Evolutionary conservation across 352 stramenopile genomes (phyloP), one percentile per base, ranked within the genome.

Genomic region (Elongisporangium anandrum): DNA sequence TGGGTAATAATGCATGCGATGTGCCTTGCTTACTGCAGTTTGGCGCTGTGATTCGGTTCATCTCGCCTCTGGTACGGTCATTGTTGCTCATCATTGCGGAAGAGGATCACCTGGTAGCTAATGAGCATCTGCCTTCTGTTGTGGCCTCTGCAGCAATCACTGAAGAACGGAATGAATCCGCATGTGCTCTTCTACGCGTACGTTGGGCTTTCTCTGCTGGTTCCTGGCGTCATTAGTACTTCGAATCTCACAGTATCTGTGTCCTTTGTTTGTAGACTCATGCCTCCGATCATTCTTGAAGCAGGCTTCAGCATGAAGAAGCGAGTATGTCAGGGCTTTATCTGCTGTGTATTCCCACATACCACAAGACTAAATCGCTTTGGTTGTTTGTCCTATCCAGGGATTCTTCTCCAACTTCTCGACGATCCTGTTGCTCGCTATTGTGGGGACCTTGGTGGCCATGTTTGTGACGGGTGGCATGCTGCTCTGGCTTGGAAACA

Each of bases 281-380:
- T 95, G 17, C 86, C 86, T 12, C 86, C 86, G 29, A 95, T 95
- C 65, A 95, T 95, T 39, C 60, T 94, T 13, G 86, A 95, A 61
- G 86, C 84, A 16, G 86, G 86, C 8, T 95, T 95, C 58, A 94
- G 77, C 55, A 95, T 94, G 82, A 93, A 95, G 70, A 93, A 93
- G 64, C 73, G 79, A 56, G 85, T 90, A 77, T 38, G 70, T 60
- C 39, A n/a, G n/a, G n/a, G n/a, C n/a, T n/a, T n/a, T 7, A 51
- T 54, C 5, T n/a, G 10, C 41, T 22, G 20, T 52, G 22, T 61
- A 3, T 54, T 21, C 17, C 55, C 51, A 23, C n/a, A n/a, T n/a
- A n/a, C n/a, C n/a, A n/a, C n/a, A n/a, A 34, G 66, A 7, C 68
- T 15, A 34, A 8, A 38, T 56, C 47, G 50, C 34, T 69, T 23